Evolutionary conservation across 768 basidiomycete species (phyloP).

Genomic region (Chlorophyllum brunneum): DNA sequence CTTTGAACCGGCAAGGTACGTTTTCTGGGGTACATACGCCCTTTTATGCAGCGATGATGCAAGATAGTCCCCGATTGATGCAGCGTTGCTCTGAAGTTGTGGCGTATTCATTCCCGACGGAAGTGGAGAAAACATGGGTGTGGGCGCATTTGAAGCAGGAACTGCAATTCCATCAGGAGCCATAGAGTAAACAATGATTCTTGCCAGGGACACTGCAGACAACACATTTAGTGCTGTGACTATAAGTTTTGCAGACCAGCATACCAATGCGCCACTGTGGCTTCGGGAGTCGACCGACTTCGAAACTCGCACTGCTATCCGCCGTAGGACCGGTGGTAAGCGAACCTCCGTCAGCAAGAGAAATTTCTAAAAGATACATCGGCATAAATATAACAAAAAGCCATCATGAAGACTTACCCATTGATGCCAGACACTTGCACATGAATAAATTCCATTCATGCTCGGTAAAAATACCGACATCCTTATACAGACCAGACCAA

Average conservation of each 20-base stretch:
- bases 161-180: conserved; percentile 55
- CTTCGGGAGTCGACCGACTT: conserved; percentile 69
- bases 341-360: conserved; percentile 69
- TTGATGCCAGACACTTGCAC: conserved; percentile 82
- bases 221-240: conserved; percentile 9
- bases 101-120: conserved; percentile 62
- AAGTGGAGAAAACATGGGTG: conserved; percentile 71
- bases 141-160: conserved; percentile 59
- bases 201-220: conserved; percentile 66
- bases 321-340: conserved; percentile 73
- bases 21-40: conserved; percentile 35
- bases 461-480: conserved; percentile 85
- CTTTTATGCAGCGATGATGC: conserved; percentile 54
- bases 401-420: conserved; percentile 48
- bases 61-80: conserved; percentile 51
- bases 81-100: conserved; percentile 34
- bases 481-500: conserved; percentile 78
- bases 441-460: conserved; percentile 83
- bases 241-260: conserved; percentile 22
- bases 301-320: conserved; percentile 69
- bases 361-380: conserved; percentile 47
- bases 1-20: conserved; percentile 78
- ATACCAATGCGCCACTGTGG: conserved; percentile 70
- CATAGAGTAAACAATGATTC: conserved; percentile 90
- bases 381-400: conserved; percentile 6